A percentile compares a stretch with the other conserved stretches of the same genome.
Evolutionary conservation across 306 rosid species (phyloP).

Genomic region (Luffa aegyptiaca): DNA sequence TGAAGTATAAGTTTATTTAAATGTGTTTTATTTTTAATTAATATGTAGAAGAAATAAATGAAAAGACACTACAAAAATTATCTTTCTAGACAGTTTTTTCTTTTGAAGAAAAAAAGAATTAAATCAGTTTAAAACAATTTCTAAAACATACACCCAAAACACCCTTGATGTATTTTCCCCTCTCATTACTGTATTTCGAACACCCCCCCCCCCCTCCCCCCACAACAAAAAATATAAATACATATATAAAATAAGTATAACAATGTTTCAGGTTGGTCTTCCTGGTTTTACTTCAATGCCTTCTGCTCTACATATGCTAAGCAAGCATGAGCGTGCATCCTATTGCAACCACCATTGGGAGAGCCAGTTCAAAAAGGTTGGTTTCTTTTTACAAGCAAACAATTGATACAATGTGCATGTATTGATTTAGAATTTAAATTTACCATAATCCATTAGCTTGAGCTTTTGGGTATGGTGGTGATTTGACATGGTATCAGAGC

Average conservation of each 20-base stretch:
- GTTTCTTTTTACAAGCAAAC: conserved; percentile 4
- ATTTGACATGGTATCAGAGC: not conserved
- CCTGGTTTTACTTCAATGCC: conserved; percentile 97
- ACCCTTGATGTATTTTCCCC: not conserved
- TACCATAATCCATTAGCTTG: not conserved
- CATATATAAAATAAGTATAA: not conserved
- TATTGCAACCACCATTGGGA: conserved; percentile 97
- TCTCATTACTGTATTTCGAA: not conserved
- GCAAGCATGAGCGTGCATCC: conserved; percentile 94
- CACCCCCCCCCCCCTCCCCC: not conserved
- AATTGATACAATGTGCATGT: not conserved
- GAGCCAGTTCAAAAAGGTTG: conserved; percentile 84
- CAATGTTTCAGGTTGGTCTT: conserved; percentile 69
- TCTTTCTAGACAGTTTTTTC: not conserved
- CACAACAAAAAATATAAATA: not conserved
- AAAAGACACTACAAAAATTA: not conserved
- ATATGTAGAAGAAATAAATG: not conserved
- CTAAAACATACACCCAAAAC: not conserved
- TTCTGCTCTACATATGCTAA: conserved; percentile 77
- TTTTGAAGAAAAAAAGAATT: not conserved
- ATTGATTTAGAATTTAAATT: not conserved
- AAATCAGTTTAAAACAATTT: not conserved
- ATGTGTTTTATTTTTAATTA: not conserved
- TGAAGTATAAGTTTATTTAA: not conserved
- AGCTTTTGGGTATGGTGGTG: not conserved